These are phyloP conservation scores for Arthroderma uncinatum DNA, from an alignment of 2,329 filamentous ascomycete species.

Conservation along the genomic window DNA sequence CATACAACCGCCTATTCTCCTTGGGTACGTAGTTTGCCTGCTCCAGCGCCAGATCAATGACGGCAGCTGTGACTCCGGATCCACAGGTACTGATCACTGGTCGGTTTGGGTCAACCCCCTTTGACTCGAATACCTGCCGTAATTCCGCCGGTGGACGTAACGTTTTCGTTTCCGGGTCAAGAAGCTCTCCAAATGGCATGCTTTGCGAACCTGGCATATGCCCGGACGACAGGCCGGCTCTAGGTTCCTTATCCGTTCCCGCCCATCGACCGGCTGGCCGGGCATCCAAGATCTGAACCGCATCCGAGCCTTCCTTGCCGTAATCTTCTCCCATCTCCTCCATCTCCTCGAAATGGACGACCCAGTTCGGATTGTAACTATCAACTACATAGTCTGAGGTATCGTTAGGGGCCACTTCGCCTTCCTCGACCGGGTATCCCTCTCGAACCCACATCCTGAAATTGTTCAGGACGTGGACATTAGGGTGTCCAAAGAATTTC, in stretches of 20 bases:
- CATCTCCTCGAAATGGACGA: slow-evolving; percentile 73
- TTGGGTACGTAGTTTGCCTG: slow-evolving; percentile 62
- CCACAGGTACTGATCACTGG: slow-evolving; percentile 84
- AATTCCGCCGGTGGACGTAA: slow-evolving; percentile 63
- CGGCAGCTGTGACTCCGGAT: slow-evolving; percentile 83
- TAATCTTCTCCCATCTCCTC: slow-evolving; percentile 62
- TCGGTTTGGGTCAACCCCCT: slow-evolving; percentile 64
- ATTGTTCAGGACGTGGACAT: slow-evolving; percentile 88
- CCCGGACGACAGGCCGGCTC: slow-evolving; percentile 73
- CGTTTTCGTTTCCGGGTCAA: slow-evolving; percentile 74
- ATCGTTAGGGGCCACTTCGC: slow-evolving; percentile 36
- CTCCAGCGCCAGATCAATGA: slow-evolving; percentile 76
- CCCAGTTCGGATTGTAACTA: slow-evolving; percentile 52
- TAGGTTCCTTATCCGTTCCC: slow-evolving; percentile 74
- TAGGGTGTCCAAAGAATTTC: slow-evolving; percentile 74
- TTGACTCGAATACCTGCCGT: slow-evolving; percentile 63
- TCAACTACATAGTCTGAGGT: slow-evolving; percentile 36
- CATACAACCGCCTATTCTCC: slow-evolving; percentile 66
- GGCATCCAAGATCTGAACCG: slow-evolving; percentile 81
- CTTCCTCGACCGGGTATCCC: slow-evolving; percentile 70
- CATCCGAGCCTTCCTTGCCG: slow-evolving; percentile 72
- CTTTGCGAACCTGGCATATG: slow-evolving; percentile 84
- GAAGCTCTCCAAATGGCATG: slow-evolving; percentile 64
- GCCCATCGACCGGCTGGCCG: slow-evolving; percentile 67
- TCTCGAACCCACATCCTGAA: slow-evolving; percentile 88